Evolutionary conservation across 306 rosid genomes (phyloP).

Genomic region (Ormosia emarginata): DNA sequence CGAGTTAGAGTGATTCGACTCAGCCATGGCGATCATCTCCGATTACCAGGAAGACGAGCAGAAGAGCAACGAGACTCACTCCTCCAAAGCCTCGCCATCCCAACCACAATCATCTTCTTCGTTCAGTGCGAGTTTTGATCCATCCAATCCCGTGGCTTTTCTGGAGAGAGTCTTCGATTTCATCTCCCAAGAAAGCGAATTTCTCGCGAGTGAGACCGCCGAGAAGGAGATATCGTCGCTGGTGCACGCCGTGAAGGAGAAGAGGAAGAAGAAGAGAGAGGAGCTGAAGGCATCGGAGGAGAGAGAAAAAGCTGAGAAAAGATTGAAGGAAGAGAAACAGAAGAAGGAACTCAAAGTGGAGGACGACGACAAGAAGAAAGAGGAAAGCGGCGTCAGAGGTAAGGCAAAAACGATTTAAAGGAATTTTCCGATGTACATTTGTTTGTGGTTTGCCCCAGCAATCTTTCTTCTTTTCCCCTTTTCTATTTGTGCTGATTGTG

Average conservation of each 20-base stretch:
- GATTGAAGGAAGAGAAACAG: background rate
- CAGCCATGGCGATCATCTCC: conserved; percentile 72
- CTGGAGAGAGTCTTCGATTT: conserved; percentile 58
- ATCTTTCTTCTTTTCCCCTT: background rate
- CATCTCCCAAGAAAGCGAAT: conserved; percentile 67
- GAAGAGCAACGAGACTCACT: background rate
- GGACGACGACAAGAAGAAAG: conserved; percentile 12
- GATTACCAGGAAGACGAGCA: conserved; percentile 54
- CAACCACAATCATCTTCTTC: conserved; percentile 21
- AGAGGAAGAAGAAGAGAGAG: conserved; percentile 33
- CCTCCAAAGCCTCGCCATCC: conserved; percentile 10
- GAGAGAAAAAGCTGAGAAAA: conserved; percentile 19
- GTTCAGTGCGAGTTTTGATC: conserved; percentile 62
- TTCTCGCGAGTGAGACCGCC: conserved; percentile 39
- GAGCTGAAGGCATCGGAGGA: conserved; percentile 28
- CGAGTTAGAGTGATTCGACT: background rate
- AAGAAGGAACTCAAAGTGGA: conserved; percentile 3
- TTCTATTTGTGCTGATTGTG: background rate
- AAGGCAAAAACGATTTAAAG: background rate
- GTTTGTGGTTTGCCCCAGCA: background rate
- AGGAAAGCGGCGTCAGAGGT: conserved; percentile 36
- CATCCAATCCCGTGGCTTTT: conserved; percentile 53
- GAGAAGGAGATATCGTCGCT: conserved; percentile 42
- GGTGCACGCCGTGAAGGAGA: conserved; percentile 32
- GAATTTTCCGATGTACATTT: background rate